A percentile compares a stretch with the other conserved stretches of the same genome.
phyloP scores from a whole-genome alignment of 495 filamentous ascomycete genomes.

The Penicillium chermesinum region DNA sequence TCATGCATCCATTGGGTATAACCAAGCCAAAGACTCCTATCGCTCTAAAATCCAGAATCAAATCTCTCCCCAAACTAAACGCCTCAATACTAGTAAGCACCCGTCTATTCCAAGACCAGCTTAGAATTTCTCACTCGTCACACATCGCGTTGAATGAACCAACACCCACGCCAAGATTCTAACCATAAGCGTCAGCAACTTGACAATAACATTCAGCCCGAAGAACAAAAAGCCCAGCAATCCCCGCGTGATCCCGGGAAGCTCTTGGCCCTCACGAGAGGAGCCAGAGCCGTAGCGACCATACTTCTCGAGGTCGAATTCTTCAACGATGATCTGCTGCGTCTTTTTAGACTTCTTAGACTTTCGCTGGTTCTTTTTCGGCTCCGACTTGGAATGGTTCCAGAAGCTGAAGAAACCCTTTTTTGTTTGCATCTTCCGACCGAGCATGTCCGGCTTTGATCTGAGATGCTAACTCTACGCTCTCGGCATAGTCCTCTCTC shows the following conservation, averaged over 20 bases:
- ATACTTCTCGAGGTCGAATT: constrained; percentile 45
- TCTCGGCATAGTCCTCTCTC: constrained; percentile 36
- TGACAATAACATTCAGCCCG: constrained; percentile 35
- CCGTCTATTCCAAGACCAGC: constrained; percentile 2
- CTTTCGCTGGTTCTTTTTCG: constrained; percentile 1
- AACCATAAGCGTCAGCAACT: constrained; percentile 29
- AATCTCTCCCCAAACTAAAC: neutral
- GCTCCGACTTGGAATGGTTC: constrained; percentile 3
- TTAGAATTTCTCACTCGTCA: constrained; percentile 40
- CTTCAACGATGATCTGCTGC: constrained; percentile 33
- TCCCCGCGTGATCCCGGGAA: constrained; percentile 33
- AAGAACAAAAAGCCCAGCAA: constrained; percentile 36
- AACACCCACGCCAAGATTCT: constrained; percentile 40
- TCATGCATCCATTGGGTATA: constrained; percentile 7
- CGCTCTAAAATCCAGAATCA: neutral
- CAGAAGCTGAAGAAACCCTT: constrained; percentile 24
- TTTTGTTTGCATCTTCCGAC: constrained; percentile 3
- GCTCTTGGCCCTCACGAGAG: constrained; percentile 32
- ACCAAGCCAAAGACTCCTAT: neutral
- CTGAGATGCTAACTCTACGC: constrained; percentile 28
- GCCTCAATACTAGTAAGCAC: neutral
- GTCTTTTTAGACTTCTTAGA: constrained; percentile 22
- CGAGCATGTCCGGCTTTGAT: constrained; percentile 20
- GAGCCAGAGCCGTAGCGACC: constrained; percentile 33
- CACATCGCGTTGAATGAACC: constrained; percentile 31